Conservation (phyloP, 2,329 filamentous ascomycete genomes). For the Fusarium irregulare region DNA sequence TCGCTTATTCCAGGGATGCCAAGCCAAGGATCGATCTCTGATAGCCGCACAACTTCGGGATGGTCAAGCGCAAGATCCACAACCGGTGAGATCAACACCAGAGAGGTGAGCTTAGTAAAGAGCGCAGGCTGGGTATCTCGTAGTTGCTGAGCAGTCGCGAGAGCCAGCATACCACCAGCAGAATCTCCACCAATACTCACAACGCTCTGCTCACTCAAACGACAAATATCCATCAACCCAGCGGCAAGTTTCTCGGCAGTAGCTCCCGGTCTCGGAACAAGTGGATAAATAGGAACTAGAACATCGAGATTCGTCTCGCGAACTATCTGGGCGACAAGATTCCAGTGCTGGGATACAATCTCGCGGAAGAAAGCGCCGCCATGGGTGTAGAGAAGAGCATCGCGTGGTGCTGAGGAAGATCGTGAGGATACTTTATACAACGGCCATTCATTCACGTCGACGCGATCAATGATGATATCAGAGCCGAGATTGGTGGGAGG, state of each 20-base stretch:
- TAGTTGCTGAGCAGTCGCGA: neutral
- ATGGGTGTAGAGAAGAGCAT: neutral
- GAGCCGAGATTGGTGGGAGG: neutral
- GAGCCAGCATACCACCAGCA: constrained; percentile 2
- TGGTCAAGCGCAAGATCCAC: neutral
- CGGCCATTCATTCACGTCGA: constrained; percentile 5
- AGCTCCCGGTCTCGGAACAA: constrained; percentile 1
- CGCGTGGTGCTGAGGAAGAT: neutral
- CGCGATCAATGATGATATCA: neutral
- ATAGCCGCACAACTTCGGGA: neutral
- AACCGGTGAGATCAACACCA: neutral
- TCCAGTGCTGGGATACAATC: neutral
- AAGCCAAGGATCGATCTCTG: neutral
- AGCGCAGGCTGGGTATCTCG: neutral
- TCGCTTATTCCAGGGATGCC: neutral
- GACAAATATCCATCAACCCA: neutral
- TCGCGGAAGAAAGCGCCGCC: constrained; percentile 4
- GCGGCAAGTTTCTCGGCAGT: neutral
- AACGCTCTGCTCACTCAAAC: neutral
- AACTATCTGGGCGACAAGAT: neutral
- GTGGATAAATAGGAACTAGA: constrained; percentile 3
- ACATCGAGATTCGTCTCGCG: neutral
- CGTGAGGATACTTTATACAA: neutral
- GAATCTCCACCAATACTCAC: constrained; percentile 4
- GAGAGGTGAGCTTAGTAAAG: neutral